These are phyloP conservation scores for Cryptococcus amylolentus DNA, from an alignment of 1,284 basidiomycete genomes.

Conservation along the genomic window DNA sequence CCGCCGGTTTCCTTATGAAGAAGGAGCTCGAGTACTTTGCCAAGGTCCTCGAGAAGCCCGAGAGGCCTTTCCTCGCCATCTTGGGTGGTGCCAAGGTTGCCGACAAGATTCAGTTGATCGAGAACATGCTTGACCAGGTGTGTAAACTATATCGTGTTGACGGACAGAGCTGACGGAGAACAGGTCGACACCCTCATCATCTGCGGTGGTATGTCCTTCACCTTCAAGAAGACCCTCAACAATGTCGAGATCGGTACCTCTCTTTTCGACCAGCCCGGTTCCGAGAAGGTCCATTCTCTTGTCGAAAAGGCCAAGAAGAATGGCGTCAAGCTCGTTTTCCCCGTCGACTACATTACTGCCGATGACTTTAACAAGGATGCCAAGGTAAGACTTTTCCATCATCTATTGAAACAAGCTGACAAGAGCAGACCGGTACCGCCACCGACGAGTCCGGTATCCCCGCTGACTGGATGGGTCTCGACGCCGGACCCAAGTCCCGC, in stretches of 20 bases:
- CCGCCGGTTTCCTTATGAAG: slow-evolving; percentile 95
- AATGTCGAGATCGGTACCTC: slow-evolving; percentile 85
- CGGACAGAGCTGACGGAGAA: slow-evolving; percentile 2
- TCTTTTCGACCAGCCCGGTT: slow-evolving; percentile 86
- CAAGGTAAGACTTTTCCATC: slow-evolving; percentile 54
- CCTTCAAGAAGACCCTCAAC: slow-evolving; percentile 94
- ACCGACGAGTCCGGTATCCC: slow-evolving; percentile 85
- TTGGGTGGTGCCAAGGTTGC: slow-evolving; percentile 98
- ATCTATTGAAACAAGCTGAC: neutral
- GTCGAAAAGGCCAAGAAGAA: slow-evolving; percentile 92
- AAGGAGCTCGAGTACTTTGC: slow-evolving; percentile 99
- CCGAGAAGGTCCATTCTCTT: slow-evolving; percentile 78
- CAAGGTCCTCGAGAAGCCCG: slow-evolving; percentile 91
- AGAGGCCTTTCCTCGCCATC: slow-evolving; percentile 95
- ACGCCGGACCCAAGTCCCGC: slow-evolving; percentile 76
- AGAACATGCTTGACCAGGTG: slow-evolving; percentile 98
- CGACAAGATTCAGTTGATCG: slow-evolving; percentile 98
- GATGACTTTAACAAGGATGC: slow-evolving; percentile 96
- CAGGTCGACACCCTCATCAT: slow-evolving; percentile 94
- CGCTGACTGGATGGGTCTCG: slow-evolving; percentile 91
- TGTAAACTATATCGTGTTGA: neutral
- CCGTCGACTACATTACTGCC: slow-evolving; percentile 88
- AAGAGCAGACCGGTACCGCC: slow-evolving; percentile 63
- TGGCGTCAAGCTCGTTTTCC: slow-evolving; percentile 92
- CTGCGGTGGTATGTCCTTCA: slow-evolving; percentile 98